phyloP scores from a whole-genome alignment of 495 filamentous ascomycete genomes.

The Penicillium argentinense region DNA sequence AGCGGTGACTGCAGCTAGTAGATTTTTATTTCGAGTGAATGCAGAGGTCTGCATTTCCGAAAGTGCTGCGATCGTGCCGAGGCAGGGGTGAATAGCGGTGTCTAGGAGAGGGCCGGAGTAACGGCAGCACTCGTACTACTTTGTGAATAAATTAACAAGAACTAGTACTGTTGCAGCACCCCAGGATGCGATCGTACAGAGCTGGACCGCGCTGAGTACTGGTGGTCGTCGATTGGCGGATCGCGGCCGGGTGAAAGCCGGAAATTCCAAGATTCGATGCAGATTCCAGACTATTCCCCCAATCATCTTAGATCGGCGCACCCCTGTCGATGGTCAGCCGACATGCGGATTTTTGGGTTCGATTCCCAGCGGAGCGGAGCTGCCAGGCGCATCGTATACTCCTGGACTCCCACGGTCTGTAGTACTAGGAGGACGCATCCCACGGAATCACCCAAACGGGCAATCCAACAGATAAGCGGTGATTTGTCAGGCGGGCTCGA shows the following conservation, averaged over 20 bases:
- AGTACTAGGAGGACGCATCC: no score
- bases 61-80: background rate
- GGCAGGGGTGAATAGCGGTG: background rate
- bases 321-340: constrained; percentile 23
- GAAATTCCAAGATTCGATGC: constrained; percentile 19
- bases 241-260: background rate
- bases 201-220: no score
- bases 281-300: constrained; percentile 16
- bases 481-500: constrained; percentile 14
- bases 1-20: background rate
- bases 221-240: constrained; percentile 17
- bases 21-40: background rate
- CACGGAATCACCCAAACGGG: constrained; percentile 24
- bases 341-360: constrained; percentile 16
- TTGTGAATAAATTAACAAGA: no score
- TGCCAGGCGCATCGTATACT: no score
- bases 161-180: no score
- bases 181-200: no score
- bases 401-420: no score
- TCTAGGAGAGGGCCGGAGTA: no score
- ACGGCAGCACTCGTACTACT: no score
- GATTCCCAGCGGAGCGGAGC: no score
- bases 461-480: constrained; percentile 8
- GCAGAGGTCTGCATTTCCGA: background rate
- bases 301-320: constrained; percentile 19